Evolutionary conservation across 768 basidiomycete genomes (phyloP), one percentile per base, ranked within the genome.

Genomic region (Hortiboletus campestris): DNA sequence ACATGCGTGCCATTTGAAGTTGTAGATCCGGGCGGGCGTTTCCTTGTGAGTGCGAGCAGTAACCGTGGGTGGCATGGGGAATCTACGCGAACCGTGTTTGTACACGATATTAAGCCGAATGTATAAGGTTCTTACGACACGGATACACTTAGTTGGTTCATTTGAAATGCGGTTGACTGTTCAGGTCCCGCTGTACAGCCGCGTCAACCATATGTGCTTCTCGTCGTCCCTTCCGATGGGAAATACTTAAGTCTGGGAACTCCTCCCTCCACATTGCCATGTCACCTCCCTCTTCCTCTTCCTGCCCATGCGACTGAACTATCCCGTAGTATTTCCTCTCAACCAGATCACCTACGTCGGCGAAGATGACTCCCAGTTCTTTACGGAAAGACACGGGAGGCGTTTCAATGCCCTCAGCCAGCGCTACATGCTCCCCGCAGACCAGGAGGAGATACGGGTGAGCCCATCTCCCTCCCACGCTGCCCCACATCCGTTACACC

Each of bases 11-110:
- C 56, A 53, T 62, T 59, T 17, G 52, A 64, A 98, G 95, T 94
- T 57, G 79, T 97, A 43, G 95, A 97, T 76, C 84, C 89, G 41
- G 85, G 84, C 8, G 85, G 85, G 11, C 79, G 86, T 51, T 97
- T 94, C 72, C 77, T 98, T 64, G 84, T 96, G 57, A 94, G 90
- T 65, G 90, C 93, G 16, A 94, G 92, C 62, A 94, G 95, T 47
- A 94, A 94, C 69, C 83, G 95, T 56, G 95, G 94, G 54, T 95
- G 93, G 91, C 86, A 89, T 64, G 94, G 94, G 31, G 92, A 94
- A 59, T 89, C 89, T 34, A 95, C 94, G 10, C 81, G 83, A 61
- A 94, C 92, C 14, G 88, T 97, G 12, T 86, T 96, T 68, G 85
- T 97, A 39, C 93, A 96, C 71, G 92, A 95, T 67, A 84, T 97